Conservation (phyloP, 73 alveolate genomes). For the Stentor coeruleus region DNA sequence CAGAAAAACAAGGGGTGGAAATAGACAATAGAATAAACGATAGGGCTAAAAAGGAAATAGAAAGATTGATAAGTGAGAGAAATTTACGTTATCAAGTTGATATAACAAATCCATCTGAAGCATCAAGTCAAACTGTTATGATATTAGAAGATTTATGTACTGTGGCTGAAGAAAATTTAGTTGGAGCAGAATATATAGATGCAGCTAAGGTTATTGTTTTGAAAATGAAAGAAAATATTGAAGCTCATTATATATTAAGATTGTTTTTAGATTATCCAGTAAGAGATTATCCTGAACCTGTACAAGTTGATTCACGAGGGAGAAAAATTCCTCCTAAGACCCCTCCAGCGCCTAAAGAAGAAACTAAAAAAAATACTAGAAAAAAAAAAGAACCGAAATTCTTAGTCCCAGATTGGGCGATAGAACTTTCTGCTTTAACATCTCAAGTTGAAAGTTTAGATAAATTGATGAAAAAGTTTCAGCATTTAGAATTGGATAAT, state of each 20-base stretch:
- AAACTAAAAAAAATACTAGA: slow-evolving; percentile 45
- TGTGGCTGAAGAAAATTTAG: slow-evolving; percentile 54
- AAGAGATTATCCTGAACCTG: slow-evolving; percentile 86
- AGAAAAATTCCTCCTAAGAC: too few species aligned
- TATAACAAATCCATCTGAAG: slow-evolving; percentile 30
- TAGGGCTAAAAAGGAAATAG: slow-evolving; percentile 46
- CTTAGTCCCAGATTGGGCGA: slow-evolving; percentile 85
- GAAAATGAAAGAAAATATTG: slow-evolving; percentile 65
- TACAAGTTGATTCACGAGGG: slow-evolving; percentile 62
- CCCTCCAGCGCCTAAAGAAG: slow-evolving; percentile 28
- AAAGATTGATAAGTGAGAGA: slow-evolving; percentile 59
- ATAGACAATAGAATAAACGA: slow-evolving; percentile 33
- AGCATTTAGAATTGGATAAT: slow-evolving; percentile 52
- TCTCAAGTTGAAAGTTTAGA: slow-evolving; percentile 53
- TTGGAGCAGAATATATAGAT: slow-evolving; percentile 55
- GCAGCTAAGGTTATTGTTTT: slow-evolving; percentile 50
- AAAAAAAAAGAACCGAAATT: slow-evolving; percentile 79
- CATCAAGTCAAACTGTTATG: slow-evolving; percentile 44
- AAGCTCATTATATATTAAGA: slow-evolving; percentile 72
- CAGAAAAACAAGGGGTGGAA: slow-evolving; percentile 42
- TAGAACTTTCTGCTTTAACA: slow-evolving; percentile 52
- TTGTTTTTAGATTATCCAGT: slow-evolving; percentile 75
- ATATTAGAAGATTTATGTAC: slow-evolving; percentile 42
- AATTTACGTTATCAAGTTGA: slow-evolving; percentile 52
- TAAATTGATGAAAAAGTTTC: slow-evolving; percentile 47